Evolutionary conservation across 2,329 filamentous ascomycete genomes (phyloP), one percentile per base, ranked within the genome.

Genomic region (Leptographium radiaticola): DNA sequence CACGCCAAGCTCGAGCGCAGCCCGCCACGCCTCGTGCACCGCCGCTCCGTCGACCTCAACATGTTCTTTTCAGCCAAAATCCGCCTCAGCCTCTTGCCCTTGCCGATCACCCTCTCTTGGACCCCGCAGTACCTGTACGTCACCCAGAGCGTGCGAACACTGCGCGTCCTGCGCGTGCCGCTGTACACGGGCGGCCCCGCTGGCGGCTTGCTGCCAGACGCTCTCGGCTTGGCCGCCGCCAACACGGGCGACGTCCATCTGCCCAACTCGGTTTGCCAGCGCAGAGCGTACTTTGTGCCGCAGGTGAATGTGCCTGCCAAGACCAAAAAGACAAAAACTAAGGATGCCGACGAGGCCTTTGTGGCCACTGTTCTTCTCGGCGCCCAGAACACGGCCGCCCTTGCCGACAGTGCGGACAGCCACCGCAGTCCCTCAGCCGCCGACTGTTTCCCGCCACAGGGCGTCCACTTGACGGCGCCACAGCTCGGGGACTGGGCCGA

Each of bases 151-250:
- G n/a, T 15, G 13, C 42, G 11, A 11, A n/a, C 9, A 12, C 42
- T 52, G 33, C 42, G 18, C 34, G n/a, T 52, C 34, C n/a, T 52
- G 43, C 51, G 51, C 18, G 51, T 52, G 51, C 42, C 43, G 8
- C 33, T 52, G 31, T 52, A 46, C 34, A 45, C 33, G 8, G 43
- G 43, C 34, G 34, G 34, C 34, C 34, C 7, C 7, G 7, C 34
- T 11, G 34, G 34, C 11, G 7, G 34, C 34, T 36, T 36, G 15
- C 20, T 31, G 44, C 15, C 44, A 5, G 20, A 12, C 44, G 11
- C 6, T 25, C 44, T 30, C 5, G 11, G 15, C 11, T 13, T 25
- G 12, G 31, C 15, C 44, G 16, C 44, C 16, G 44, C 42, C 42
- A 52, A 52, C 31, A 45, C 33, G 11, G 51, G 43, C 9, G 51